Percentiles rank a stretch among this genome's conserved stretches.
Conservation (phyloP, 495 filamentous ascomycete species). For the Lophiostoma macrostomum region DNA sequence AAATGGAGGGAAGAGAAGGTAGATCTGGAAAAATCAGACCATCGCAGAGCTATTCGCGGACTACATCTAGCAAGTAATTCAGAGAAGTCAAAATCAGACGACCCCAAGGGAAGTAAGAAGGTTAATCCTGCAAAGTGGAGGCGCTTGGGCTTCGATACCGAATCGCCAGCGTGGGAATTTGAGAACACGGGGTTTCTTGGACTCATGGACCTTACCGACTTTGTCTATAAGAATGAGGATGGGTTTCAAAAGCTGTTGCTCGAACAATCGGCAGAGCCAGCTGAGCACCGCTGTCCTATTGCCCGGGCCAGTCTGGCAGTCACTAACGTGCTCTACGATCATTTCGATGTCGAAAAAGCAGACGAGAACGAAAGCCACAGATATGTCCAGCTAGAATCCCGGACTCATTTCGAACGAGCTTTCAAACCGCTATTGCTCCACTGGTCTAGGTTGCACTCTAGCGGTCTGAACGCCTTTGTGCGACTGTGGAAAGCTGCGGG, state of each 20-base stretch:
- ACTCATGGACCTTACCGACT: conserved; percentile 97
- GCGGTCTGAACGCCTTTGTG: conserved; percentile 84
- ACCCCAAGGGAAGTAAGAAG: conserved; percentile 55
- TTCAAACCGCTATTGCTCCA: conserved; percentile 88
- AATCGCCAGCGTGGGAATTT: conserved; percentile 82
- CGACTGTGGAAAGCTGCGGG: conserved; percentile 87
- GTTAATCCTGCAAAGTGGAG: conserved; percentile 94
- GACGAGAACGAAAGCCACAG: conserved; percentile 77
- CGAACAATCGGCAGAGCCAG: conserved; percentile 76
- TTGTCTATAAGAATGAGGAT: conserved; percentile 84
- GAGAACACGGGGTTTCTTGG: conserved; percentile 83
- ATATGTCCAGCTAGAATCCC: conserved; percentile 73
- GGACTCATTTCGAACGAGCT: conserved; percentile 75
- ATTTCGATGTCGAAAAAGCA: conserved; percentile 89
- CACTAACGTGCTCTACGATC: conserved; percentile 85
- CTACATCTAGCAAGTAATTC: conserved; percentile 80
- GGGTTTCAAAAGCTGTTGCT: conserved; percentile 82
- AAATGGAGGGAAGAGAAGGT: conserved; percentile 88
- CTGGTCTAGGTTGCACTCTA: conserved; percentile 92
- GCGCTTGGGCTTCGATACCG: conserved; percentile 85
- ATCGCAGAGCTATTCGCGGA: conserved; percentile 79
- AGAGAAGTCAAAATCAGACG: conserved; percentile 39
- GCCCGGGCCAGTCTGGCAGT: conserved; percentile 84
- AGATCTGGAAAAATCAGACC: conserved; percentile 82
- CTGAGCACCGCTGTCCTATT: conserved; percentile 77